Base-by-base conservation (phyloP, 2,329 filamentous ascomycete species). In the Colletotrichum sp. region DNA sequence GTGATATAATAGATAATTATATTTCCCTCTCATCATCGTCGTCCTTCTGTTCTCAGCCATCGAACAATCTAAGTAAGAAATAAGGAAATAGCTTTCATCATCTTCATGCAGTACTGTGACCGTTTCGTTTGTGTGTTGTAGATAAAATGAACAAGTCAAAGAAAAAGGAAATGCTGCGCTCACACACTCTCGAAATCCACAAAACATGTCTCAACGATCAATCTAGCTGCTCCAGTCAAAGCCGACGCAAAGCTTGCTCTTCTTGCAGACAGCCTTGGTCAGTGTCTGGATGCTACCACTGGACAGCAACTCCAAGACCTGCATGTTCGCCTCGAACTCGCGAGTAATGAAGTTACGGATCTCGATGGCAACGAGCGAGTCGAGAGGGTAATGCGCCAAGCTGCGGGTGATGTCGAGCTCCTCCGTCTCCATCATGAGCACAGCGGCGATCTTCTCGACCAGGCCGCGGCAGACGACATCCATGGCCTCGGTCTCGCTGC, bases 231-330 rank as follows among this genome's bases (percentile, higher is more conserved):
- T 76, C 73, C 73, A 76, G 39, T 76, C 73, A 18, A 77, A 76
- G 5, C 76, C 76, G 49, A 77, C 76, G 66, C 73, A 77, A 1
- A 87, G 77, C 80, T 87, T 87, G 78, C 85, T 87, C 85, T 89
- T 89, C 18, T 83, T 83, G 79, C 86, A 88, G 44, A 90, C 87
- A 1, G 82, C 84, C 82, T 87, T 88, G 10, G 87, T 85, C 18
- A 90, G 80, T 3, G 84, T 88, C 82, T 88, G 85, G 76, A 90
- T 88, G 24, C 85, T 87, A 3, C 89, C 89, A 78, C 88, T 89
- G 8, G 87, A 89, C 49, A 91, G 81, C 75, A 92, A 80, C 79
- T 92, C 90, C 75, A 92, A 80, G 0, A 92, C 89, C 81, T 91
- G 89, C 79, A 91, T 79, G 71, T 88, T 89, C 2, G 87, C 85